phyloP scores from a whole-genome alignment of 2,329 filamentous ascomycete species.

The Pseudonectria foliicola region DNA sequence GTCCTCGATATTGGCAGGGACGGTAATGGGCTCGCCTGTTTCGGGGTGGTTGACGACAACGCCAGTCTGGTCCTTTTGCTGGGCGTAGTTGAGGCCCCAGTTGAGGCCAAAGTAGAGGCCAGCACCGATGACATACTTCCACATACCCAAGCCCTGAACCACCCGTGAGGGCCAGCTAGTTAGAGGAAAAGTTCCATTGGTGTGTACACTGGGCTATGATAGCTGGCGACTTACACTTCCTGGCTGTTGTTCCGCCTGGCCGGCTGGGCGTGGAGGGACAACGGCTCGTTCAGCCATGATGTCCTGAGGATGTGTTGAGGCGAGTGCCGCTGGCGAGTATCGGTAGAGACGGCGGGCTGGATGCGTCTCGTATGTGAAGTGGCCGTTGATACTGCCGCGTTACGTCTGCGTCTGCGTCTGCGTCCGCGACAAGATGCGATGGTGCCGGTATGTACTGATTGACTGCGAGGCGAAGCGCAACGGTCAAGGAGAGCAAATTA shows the following conservation, averaged over 20 bases:
- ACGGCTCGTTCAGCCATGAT: constrained; percentile 22
- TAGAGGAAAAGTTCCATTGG: background rate
- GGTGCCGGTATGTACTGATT: too few relatives aligned
- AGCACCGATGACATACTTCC: constrained; percentile 44
- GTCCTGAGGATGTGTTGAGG: constrained; percentile 6
- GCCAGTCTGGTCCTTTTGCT: constrained; percentile 39
- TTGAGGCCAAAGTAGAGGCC: constrained; percentile 55
- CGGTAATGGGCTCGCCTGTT: constrained; percentile 44
- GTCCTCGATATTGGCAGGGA: constrained; percentile 45
- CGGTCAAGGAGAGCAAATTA: too few relatives aligned
- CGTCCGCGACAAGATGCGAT: too few relatives aligned
- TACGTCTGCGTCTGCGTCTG: too few relatives aligned
- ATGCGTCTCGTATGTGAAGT: too few relatives aligned
- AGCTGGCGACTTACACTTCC: constrained; percentile 17
- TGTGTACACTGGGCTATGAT: too few relatives aligned
- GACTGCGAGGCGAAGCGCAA: too few relatives aligned
- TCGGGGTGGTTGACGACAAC: constrained; percentile 41
- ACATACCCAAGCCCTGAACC: constrained; percentile 30
- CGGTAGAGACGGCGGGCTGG: too few relatives aligned
- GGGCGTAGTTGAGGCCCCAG: constrained; percentile 47
- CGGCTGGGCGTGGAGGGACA: constrained; percentile 15
- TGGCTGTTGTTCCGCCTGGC: constrained; percentile 18
- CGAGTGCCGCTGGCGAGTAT: background rate
- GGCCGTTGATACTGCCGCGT: too few relatives aligned
- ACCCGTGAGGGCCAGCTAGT: constrained; percentile 7